A percentile compares a stretch with the other conserved stretches of the same genome.
Evolutionary conservation across 768 basidiomycete genomes (phyloP).

Genomic region (Tylopilus intermedius): DNA sequence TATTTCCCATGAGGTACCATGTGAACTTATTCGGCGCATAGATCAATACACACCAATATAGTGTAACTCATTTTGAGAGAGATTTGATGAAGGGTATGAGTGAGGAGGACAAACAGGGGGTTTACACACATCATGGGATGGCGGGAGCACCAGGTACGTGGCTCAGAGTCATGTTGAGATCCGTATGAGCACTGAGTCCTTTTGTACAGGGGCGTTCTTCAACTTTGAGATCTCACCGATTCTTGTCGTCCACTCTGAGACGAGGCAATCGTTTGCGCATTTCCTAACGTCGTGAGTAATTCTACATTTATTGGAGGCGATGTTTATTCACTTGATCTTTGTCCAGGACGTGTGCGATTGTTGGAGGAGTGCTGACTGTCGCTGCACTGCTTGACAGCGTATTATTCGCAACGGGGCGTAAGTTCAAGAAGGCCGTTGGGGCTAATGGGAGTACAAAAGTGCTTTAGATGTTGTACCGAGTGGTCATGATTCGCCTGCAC

Average conservation of each 20-base stretch:
- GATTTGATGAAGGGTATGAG: conserved; percentile 64
- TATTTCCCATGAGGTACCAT: not conserved
- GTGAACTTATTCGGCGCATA: conserved; percentile 26
- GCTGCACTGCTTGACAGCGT: conserved; percentile 84
- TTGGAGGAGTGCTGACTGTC: conserved; percentile 94
- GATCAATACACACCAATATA: conserved; percentile 92
- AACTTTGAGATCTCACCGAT: conserved; percentile 98
- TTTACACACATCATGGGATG: conserved; percentile 70
- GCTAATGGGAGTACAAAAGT: conserved; percentile 30
- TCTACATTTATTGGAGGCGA: not conserved
- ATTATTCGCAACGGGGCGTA: conserved; percentile 76
- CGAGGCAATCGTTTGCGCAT: conserved; percentile 92
- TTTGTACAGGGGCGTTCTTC: conserved; percentile 64
- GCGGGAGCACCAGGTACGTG: conserved; percentile 61
- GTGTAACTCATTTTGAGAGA: conserved; percentile 92
- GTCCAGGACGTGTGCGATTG: conserved; percentile 88
- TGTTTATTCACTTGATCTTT: not conserved
- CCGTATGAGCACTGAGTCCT: not conserved
- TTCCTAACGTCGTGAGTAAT: conserved; percentile 88
- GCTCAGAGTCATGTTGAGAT: not conserved
- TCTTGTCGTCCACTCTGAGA: conserved; percentile 86
- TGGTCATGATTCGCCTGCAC: conserved; percentile 6
- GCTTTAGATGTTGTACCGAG: conserved; percentile 22
- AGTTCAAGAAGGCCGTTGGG: conserved; percentile 56
- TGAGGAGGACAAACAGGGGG: conserved; percentile 57